Conservation (phyloP, 139 green algal species). For the Micromonas pusilla region DNA sequence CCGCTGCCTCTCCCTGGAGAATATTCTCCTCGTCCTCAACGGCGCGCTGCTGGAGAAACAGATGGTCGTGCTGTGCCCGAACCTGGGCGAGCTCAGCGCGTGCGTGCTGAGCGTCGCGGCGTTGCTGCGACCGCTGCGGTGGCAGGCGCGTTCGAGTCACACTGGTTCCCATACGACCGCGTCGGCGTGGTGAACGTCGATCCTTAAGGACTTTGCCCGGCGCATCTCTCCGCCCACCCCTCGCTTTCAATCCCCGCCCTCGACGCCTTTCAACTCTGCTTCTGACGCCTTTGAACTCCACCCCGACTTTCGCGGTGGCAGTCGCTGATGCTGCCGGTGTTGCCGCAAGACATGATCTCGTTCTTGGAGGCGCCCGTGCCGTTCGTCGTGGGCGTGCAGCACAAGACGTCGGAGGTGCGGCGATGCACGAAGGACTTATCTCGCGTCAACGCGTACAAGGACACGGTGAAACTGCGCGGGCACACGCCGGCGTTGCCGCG, state of each 20-base stretch:
- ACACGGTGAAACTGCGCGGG: slow-evolving; percentile 38
- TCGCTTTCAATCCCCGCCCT: too few relatives aligned
- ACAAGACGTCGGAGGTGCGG: slow-evolving; percentile 79
- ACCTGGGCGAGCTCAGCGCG: slow-evolving; percentile 45
- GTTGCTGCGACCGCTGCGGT: slow-evolving; percentile 67
- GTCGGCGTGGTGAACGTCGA: too few relatives aligned
- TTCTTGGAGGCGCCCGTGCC: slow-evolving; percentile 71
- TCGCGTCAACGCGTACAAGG: slow-evolving; percentile 84
- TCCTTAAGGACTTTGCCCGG: too few relatives aligned
- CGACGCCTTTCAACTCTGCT: too few relatives aligned
- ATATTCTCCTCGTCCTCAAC: slow-evolving; percentile 65
- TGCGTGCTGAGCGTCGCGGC: slow-evolving; percentile 57
- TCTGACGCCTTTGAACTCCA: too few relatives aligned
- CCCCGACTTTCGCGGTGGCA: too few relatives aligned
- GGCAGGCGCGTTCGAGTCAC: too few relatives aligned
- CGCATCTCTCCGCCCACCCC: too few relatives aligned
- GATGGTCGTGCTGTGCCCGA: slow-evolving; percentile 80
- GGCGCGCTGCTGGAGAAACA: slow-evolving; percentile 77
- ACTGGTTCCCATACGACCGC: too few relatives aligned
- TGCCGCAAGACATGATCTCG: slow-evolving; percentile 49
- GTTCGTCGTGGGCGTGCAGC: slow-evolving; percentile 74
- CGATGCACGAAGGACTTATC: slow-evolving; percentile 48
- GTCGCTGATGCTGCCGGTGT: slow-evolving; percentile 73
- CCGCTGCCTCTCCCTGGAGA: slow-evolving; percentile 67
- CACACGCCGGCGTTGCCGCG: slow-evolving; percentile 53